phyloP scores from a whole-genome alignment of 495 filamentous ascomycete genomes.

The Penicillium bialowiezense region DNA sequence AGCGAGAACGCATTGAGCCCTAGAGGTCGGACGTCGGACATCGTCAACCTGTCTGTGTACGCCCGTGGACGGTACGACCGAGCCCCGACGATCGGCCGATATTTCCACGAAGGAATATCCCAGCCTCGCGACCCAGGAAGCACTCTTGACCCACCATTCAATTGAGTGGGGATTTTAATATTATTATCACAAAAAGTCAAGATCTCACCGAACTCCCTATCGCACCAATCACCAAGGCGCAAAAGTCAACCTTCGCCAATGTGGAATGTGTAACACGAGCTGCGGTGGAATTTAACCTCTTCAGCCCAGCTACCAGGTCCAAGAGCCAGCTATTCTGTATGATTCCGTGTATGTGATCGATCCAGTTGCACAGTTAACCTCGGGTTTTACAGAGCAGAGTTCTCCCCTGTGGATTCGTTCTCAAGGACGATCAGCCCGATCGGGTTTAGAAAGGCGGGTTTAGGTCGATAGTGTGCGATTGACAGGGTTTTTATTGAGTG shows the following conservation, averaged over 20 bases:
- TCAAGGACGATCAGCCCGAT: slow-evolving; percentile 1
- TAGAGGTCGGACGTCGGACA: too few relatives aligned
- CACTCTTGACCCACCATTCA: background rate
- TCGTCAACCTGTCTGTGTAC: too few relatives aligned
- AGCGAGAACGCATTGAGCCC: too few relatives aligned
- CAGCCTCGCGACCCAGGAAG: background rate
- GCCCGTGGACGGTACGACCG: too few relatives aligned
- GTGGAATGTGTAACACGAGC: background rate
- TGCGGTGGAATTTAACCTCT: background rate
- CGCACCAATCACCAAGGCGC: background rate
- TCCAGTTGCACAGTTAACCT: background rate
- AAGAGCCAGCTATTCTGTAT: too few relatives aligned
- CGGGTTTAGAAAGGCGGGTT: background rate
- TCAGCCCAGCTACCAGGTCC: background rate
- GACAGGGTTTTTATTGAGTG: background rate
- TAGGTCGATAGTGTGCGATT: slow-evolving; percentile 1
- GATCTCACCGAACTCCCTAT: background rate
- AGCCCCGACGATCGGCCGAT: background rate
- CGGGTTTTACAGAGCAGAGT: background rate
- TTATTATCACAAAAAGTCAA: background rate
- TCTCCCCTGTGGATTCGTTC: too few relatives aligned
- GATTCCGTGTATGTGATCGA: background rate
- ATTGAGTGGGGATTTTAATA: background rate
- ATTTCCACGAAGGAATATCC: background rate
- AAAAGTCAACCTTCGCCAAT: too few relatives aligned